Percentiles rank a stretch among this genome's conserved stretches.
These are phyloP conservation scores for Cryptococcus amylolentus DNA, from an alignment of 1,284 basidiomycete genomes.

Conservation along the genomic window DNA sequence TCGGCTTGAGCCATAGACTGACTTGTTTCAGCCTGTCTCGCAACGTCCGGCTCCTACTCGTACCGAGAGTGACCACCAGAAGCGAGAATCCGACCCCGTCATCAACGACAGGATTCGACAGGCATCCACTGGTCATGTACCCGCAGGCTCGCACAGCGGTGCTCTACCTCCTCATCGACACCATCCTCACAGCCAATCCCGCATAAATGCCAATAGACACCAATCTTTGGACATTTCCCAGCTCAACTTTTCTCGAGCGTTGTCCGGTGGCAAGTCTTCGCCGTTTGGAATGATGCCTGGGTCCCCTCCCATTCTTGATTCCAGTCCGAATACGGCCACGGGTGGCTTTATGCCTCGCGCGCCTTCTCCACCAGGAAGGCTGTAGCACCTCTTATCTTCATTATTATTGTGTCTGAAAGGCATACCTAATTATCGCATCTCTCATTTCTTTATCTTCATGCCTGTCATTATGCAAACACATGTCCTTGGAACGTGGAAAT, in stretches of 20 bases:
- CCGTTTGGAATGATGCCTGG: constrained; percentile 31
- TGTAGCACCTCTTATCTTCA: no score
- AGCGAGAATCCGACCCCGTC: constrained; percentile 80
- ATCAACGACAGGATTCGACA: constrained; percentile 82
- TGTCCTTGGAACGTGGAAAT: no score
- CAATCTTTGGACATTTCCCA: constrained; percentile 51
- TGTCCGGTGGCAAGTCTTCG: constrained; percentile 10
- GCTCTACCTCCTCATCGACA: constrained; percentile 9
- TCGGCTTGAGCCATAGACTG: not conserved
- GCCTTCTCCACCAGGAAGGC: no score
- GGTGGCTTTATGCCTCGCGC: not conserved
- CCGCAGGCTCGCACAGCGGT: not conserved
- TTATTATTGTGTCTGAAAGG: no score
- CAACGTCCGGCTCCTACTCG: constrained; percentile 52
- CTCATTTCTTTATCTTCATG: no score
- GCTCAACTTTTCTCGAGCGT: constrained; percentile 39
- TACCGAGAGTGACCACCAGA: constrained; percentile 69
- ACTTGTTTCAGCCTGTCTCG: not conserved
- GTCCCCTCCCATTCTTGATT: constrained; percentile 22
- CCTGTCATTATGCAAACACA: no score
- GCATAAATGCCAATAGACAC: constrained; percentile 40
- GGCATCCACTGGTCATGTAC: constrained; percentile 31
- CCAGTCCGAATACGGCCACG: constrained; percentile 33
- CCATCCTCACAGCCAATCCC: constrained; percentile 31
- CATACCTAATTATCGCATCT: no score